Base-by-base conservation (phyloP, 106 monocot genomes). In the Vanilla planifolia region DNA sequence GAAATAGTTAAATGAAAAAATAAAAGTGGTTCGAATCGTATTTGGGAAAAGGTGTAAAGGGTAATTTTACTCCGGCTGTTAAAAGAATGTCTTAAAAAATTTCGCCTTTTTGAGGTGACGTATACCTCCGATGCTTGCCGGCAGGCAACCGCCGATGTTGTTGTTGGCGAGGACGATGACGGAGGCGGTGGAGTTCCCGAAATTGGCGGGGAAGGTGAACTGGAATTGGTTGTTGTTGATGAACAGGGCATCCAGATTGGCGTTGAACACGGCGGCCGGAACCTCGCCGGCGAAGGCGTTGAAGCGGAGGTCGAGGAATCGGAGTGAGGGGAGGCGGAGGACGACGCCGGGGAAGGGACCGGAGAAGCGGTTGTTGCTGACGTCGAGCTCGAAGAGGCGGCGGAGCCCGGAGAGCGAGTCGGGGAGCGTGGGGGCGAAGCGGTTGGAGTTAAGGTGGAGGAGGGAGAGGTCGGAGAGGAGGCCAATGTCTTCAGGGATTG, bases 361-460 rank as follows among this genome's bases (percentile, higher is more conserved):
- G 57, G 65, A 62, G 67, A 78, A 59, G 55, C 46, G 72, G 56
- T 78, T 78, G 42, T 60, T 60, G 72, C 64, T 78, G 63, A 78
- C 27, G 47, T 78, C 72, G 57, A 73, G 75, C 60, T 79, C 72
- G 59, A 55, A 66, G 53, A 84, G 75, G 47, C 75, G 67, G 39
- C 59, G 26, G 36, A 84, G 67, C 36, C 67, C 22, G 48, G 27
- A 48, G 58, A 76, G 23, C 48, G 70, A 50, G 1, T 22, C 2
- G 0, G 76, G 70, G 33, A 65, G 48, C 15, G 22, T 36, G 25
- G 69, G 69, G 47, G 22, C 29, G 74, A 80, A 80, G 35, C 66
- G 70, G 59, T 80, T 80, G 45, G 80, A 75, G 66, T 80, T 80
- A 66, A 80, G 74, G 71, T 80, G 80, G 41, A 80, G 61, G n/a